Conservation (phyloP, 2,329 filamentous ascomycete genomes). For the Aphanocladium album region DNA sequence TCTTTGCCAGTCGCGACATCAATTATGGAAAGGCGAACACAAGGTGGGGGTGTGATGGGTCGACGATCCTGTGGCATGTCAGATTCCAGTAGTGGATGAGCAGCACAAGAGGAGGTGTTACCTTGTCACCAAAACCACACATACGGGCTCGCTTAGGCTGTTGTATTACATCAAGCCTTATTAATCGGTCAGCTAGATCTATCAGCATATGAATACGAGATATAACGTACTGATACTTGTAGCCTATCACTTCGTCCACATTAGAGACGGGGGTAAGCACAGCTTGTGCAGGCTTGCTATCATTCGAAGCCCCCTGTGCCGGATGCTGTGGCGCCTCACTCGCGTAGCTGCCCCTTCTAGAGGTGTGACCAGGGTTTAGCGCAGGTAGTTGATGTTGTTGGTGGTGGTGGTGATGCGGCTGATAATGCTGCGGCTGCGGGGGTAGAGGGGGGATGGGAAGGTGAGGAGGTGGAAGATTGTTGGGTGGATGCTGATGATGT, state of each 20-base stretch:
- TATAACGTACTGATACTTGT: conserved; percentile 31
- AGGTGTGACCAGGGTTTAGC: neutral
- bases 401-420: neutral
- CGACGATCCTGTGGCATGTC: conserved; percentile 67
- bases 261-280: conserved; percentile 27
- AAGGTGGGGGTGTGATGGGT: conserved; percentile 93
- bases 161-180: conserved; percentile 73
- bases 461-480: conserved; percentile 1
- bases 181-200: conserved; percentile 16
- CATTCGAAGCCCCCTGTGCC: neutral
- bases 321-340: neutral
- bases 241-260: conserved; percentile 29
- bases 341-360: neutral
- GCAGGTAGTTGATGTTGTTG: conserved; percentile 2
- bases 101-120: conserved; percentile 32
- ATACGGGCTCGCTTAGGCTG: conserved; percentile 91
- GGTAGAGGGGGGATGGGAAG: neutral
- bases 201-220: too few relatives aligned
- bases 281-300: neutral
- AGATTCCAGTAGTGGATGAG: neutral
- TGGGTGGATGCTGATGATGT: neutral
- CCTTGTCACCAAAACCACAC: conserved; percentile 99
- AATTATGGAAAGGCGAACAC: conserved; percentile 75
- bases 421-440: conserved; percentile 3
- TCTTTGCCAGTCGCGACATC: conserved; percentile 73